phyloP scores from a whole-genome alignment of 805 yeast species.

The Starmera dryadoides region DNA sequence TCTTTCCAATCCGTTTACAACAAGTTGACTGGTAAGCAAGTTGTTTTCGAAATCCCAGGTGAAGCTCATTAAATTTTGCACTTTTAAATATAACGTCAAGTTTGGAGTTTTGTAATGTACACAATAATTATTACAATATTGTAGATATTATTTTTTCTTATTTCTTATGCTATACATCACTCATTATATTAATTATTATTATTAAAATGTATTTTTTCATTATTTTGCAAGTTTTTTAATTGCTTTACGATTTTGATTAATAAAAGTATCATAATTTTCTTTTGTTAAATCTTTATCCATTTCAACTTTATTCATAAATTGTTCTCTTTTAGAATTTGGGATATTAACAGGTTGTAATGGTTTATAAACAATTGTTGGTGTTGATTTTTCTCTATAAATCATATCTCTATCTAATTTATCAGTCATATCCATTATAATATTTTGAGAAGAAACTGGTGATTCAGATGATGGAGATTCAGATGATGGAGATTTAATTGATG shows the following conservation, averaged over 20 bases:
- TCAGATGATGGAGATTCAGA: slow-evolving; percentile 5
- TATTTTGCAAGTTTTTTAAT: not conserved
- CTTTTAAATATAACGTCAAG: not conserved
- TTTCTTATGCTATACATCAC: too few relatives aligned
- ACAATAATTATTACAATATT: too few relatives aligned
- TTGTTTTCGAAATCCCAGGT: slow-evolving; percentile 89
- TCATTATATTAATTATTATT: too few relatives aligned
- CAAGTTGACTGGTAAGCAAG: slow-evolving; percentile 99
- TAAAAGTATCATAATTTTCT: slow-evolving; percentile 10
- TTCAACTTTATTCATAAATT: slow-evolving; percentile 15
- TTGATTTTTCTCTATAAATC: not conserved
- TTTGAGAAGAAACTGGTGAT: not conserved
- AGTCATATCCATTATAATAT: not conserved
- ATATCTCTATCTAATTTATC: too few relatives aligned
- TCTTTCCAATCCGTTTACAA: slow-evolving; percentile 98
- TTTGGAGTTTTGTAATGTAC: too few relatives aligned
- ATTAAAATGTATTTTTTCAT: too few relatives aligned
- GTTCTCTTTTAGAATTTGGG: slow-evolving; percentile 8
- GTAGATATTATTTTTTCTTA: not conserved
- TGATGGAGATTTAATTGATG: slow-evolving; percentile 3
- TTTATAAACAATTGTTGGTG: not conserved
- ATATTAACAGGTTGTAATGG: not conserved
- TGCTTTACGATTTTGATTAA: slow-evolving; percentile 7
- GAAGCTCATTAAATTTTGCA: slow-evolving; percentile 16
- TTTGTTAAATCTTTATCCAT: slow-evolving; percentile 9